Conservation (phyloP, 2,329 filamentous ascomycete species). For the Alternaria sp. region DNA sequence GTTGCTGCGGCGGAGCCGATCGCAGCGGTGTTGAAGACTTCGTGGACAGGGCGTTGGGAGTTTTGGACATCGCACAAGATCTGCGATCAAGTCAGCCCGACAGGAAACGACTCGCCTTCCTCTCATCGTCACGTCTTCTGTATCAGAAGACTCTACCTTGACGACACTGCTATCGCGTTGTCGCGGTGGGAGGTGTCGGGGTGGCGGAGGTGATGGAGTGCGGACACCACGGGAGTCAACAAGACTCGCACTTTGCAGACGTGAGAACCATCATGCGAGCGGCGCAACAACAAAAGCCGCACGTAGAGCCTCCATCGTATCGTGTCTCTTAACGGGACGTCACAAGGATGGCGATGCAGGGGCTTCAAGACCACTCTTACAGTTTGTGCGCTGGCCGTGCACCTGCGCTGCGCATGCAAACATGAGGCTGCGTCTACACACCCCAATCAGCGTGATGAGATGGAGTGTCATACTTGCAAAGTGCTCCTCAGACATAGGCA, state of each 20-base stretch:
- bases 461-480: background rate
- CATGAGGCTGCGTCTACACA: background rate
- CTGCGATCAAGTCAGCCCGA: background rate
- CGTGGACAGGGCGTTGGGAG: background rate
- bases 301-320: background rate
- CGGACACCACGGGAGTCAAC: background rate
- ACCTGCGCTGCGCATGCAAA: background rate
- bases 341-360: background rate
- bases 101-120: background rate
- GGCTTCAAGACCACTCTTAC: background rate
- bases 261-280: background rate
- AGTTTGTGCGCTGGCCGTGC: background rate
- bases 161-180: background rate
- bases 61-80: background rate
- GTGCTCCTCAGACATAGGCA: background rate
- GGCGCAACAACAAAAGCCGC: background rate
- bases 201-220: background rate
- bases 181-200: background rate
- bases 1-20: background rate
- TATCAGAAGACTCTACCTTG: background rate
- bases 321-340: background rate
- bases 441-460: background rate
- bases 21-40: background rate
- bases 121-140: background rate
- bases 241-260: conserved; percentile 1